A percentile compares a stretch with the other conserved stretches of the same genome.
These are phyloP conservation scores for Rhodotorula babjevae DNA, from an alignment of 768 basidiomycete genomes.

Conservation along the genomic window DNA sequence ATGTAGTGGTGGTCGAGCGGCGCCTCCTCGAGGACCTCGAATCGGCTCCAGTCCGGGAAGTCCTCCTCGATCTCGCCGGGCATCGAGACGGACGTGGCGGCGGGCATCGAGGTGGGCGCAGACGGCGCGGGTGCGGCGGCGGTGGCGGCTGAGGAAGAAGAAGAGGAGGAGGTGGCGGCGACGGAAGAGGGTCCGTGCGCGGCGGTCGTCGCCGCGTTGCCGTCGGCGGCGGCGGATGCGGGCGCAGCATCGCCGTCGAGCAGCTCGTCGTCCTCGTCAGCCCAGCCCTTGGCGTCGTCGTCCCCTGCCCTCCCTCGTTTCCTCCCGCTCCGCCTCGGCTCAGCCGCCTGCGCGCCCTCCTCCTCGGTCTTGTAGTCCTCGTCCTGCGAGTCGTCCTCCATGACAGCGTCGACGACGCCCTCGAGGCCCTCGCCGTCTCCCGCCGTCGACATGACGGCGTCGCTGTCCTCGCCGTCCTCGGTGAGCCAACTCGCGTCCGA, in stretches of 20 bases:
- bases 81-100: constrained; percentile 19
- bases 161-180: background rate
- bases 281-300: constrained; percentile 10
- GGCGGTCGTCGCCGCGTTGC: too few relatives aligned
- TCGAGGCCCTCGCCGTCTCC: background rate
- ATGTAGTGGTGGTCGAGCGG: constrained; percentile 80
- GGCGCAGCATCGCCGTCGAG: background rate
- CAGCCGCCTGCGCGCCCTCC: constrained; percentile 3
- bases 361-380: constrained; percentile 7
- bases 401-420: background rate
- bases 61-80: constrained; percentile 47
- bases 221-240: too few relatives aligned
- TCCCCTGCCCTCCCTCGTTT: background rate
- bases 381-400: background rate
- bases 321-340: background rate
- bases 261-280: constrained; percentile 21
- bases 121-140: background rate
- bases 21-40: constrained; percentile 58
- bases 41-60: constrained; percentile 67
- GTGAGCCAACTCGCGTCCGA: constrained; percentile 38
- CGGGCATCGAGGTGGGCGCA: background rate
- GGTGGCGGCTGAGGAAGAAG: background rate
- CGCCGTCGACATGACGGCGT: background rate
- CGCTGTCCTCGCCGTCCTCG: constrained; percentile 19
- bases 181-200: background rate